A percentile compares a stretch with the other conserved stretches of the same genome.
Conservation (phyloP, 805 yeast species). For the Candida khao-thaluensis region DNA sequence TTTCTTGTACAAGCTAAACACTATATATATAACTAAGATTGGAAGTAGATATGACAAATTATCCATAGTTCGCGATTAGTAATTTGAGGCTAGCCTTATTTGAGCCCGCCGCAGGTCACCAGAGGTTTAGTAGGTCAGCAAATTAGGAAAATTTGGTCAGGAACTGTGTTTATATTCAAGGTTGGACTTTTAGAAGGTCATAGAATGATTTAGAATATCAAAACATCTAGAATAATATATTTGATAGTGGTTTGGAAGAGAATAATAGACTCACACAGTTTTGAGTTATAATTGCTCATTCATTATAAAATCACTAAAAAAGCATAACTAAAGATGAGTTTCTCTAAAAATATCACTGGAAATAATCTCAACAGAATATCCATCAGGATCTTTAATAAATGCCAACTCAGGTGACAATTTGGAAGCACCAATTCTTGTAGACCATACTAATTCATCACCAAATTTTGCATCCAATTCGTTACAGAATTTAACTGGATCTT, state of each 20-base stretch:
- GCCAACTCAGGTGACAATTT: conserved; percentile 57
- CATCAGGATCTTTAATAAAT: conserved; percentile 85
- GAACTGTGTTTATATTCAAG: too few species aligned
- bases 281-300: too few species aligned
- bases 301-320: too few species aligned
- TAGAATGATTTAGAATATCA: too few species aligned
- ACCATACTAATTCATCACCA: conserved; percentile 51
- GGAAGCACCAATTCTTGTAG: conserved; percentile 55
- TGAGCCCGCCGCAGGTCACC: too few species aligned
- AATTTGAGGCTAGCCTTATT: not conserved
- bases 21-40: conserved; percentile 1
- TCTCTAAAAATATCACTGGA: conserved; percentile 7
- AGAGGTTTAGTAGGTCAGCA: too few species aligned
- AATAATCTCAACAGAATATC: conserved; percentile 73
- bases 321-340: not conserved
- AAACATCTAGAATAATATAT: too few species aligned
- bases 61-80: conserved; percentile 4
- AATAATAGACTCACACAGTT: too few species aligned
- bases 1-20: not conserved
- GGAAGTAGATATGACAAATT: conserved; percentile 2
- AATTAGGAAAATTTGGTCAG: too few species aligned
- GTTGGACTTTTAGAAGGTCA: too few species aligned
- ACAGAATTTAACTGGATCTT: conserved; percentile 59
- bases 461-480: conserved; percentile 47
- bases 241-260: too few species aligned